Evolutionary conservation across 306 rosid genomes (phyloP).

Genomic region (Ceratonia siliqua): DNA sequence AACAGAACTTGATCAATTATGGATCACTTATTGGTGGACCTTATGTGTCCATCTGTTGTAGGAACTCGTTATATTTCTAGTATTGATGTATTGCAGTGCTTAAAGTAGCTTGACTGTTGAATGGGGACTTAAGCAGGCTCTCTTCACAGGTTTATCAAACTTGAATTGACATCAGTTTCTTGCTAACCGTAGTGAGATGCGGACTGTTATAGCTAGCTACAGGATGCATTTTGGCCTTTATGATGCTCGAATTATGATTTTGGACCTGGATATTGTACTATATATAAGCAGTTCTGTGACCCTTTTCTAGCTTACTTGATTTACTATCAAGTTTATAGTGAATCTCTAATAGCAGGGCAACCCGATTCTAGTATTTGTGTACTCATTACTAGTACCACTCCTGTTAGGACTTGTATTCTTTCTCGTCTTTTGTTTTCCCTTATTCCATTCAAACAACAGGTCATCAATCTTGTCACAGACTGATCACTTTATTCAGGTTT

Average conservation of each 20-base stretch:
- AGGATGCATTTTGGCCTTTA: conserved; percentile 28
- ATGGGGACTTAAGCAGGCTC: conserved; percentile 16
- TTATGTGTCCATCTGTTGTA: conserved; percentile 50
- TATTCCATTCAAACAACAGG: neutral
- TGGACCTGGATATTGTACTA: conserved; percentile 24
- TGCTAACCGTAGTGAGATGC: conserved; percentile 19
- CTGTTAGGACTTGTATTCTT: conserved; percentile 17
- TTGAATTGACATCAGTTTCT: conserved; percentile 11
- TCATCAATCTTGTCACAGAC: neutral
- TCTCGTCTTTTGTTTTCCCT: neutral
- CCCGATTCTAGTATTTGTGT: neutral
- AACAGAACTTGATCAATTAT: conserved; percentile 44
- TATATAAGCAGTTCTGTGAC: conserved; percentile 28
- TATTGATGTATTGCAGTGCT: conserved; percentile 53
- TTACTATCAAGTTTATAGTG: conserved; percentile 9
- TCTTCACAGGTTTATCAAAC: conserved; percentile 31
- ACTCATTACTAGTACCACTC: neutral
- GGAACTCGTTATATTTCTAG: conserved; percentile 60
- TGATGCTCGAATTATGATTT: conserved; percentile 32
- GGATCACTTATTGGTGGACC: conserved; percentile 56
- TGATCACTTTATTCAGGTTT: conserved; percentile 31
- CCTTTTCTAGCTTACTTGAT: conserved; percentile 10
- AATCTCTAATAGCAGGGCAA: conserved; percentile 1
- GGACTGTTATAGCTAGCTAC: conserved; percentile 27
- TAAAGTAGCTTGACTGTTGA: conserved; percentile 43